Percentiles rank a stretch among this genome's conserved stretches.
phyloP scores from a whole-genome alignment of 2,329 filamentous ascomycete species.

The Paracamarosporium sp. region DNA sequence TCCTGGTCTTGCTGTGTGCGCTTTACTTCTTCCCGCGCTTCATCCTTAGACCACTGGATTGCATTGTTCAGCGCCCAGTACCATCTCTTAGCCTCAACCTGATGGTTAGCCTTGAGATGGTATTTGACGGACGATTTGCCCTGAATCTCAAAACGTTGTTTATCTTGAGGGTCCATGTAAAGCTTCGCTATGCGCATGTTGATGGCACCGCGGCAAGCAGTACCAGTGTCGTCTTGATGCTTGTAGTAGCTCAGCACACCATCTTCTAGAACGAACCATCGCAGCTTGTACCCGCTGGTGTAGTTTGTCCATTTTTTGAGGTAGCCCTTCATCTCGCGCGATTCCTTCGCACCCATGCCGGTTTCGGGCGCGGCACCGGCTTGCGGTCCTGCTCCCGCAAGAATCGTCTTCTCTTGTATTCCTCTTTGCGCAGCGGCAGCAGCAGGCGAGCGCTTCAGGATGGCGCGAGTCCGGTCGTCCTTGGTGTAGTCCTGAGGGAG shows the following conservation, averaged over 20 bases:
- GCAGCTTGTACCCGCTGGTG: conserved; percentile 91
- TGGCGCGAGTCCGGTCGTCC: conserved; percentile 85
- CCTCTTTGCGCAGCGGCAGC: conserved; percentile 92
- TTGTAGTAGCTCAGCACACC: conserved; percentile 99
- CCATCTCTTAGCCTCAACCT: conserved; percentile 98
- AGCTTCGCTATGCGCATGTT: conserved; percentile 97
- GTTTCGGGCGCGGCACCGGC: conserved; percentile 66
- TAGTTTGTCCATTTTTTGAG: conserved; percentile 99
- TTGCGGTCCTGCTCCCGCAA: conserved; percentile 71
- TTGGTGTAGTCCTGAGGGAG: conserved; percentile 95
- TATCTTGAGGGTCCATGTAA: conserved; percentile 96
- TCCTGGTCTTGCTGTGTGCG: conserved; percentile 78
- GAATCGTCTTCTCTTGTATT: conserved; percentile 95
- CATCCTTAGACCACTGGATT: conserved; percentile 98
- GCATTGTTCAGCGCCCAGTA: conserved; percentile 99
- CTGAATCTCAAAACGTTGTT: conserved; percentile 96
- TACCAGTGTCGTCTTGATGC: conserved; percentile 95
- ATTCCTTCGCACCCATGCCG: conserved; percentile 77
- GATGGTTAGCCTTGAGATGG: conserved; percentile 95
- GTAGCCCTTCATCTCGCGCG: conserved; percentile 97
- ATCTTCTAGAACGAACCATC: conserved; percentile 98
- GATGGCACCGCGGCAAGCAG: conserved; percentile 94
- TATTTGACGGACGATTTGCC: conserved; percentile 99
- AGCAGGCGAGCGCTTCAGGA: conserved; percentile 92
- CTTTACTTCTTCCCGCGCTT: conserved; percentile 87